Percentiles rank a stretch among this genome's conserved stretches.
These are phyloP conservation scores for Fusarium sp. DNA, from an alignment of 2,329 filamentous ascomycete genomes.

Conservation along the genomic window DNA sequence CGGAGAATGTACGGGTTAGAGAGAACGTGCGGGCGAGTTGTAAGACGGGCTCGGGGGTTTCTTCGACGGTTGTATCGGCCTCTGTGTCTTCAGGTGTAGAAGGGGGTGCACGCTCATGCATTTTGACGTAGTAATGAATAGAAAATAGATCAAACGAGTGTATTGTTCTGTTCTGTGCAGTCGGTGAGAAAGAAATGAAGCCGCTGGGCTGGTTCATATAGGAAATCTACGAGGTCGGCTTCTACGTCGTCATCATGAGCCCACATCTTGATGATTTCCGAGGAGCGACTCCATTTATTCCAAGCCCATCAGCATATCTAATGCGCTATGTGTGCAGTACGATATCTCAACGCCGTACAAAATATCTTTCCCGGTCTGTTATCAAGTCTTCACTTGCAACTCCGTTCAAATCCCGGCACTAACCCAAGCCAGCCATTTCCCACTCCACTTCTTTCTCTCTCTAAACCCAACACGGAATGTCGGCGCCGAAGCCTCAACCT, in stretches of 20 bases:
- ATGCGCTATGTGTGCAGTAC: background rate
- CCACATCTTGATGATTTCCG: background rate
- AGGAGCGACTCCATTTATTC: fast-evolving
- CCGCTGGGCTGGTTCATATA: background rate
- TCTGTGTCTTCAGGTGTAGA: background rate
- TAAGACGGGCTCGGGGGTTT: slow-evolving; percentile 2
- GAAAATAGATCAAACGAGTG: too few species aligned
- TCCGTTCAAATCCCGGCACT: background rate
- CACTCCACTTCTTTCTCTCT: fast-evolving
- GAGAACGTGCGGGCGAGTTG: slow-evolving; percentile 29
- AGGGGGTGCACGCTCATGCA: background rate
- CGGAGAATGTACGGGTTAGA: slow-evolving; percentile 15
- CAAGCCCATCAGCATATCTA: fast-evolving
- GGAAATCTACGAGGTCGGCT: background rate
- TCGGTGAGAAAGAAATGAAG: too few species aligned
- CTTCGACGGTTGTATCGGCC: background rate
- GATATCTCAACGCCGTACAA: background rate
- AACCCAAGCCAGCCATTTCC: fast-evolving
- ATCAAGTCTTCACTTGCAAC: background rate
- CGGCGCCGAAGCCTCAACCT: slow-evolving; percentile 17
- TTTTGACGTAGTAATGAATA: background rate
- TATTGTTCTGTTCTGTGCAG: too few species aligned
- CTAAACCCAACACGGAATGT: slow-evolving; percentile 23
- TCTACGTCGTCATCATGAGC: background rate
- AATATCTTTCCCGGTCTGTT: fast-evolving